Evolutionary conservation across 805 yeast species (phyloP), one percentile per base, ranked within the genome.

Genomic region (Metschnikowia aberdeeniae): DNA sequence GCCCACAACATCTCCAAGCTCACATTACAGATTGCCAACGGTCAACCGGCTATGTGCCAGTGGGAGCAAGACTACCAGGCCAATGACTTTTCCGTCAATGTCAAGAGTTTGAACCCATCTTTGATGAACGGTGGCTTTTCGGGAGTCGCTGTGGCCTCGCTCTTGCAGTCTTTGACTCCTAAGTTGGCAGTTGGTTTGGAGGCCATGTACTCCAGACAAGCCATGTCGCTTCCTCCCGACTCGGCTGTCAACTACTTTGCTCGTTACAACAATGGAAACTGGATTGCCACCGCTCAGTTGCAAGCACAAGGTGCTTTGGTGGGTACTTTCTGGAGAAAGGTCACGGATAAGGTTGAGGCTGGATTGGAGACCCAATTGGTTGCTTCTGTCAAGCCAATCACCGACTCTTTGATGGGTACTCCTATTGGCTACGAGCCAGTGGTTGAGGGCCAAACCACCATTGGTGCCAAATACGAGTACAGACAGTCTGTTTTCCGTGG

Each of bases 381-480:
- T 63, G 92, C 95, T 34, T 76, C 82, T 52, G 75, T 86, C 73
- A 75, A 73, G 55, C 93, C 89, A 64, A 78, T 84, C 55, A 79
- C 82, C 44, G 86, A 84, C 65, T 81, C 84, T 40, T 75, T 86
- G 67, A 76, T 83, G 76, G 88, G 89, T 59, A 77, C 81, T 43
- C 86, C 92, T 62, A 81, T 86, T 53, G 90, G 92, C 49, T 80
- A 82, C 58, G 89, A 87, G 64, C 87, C 95, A 29, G 82, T 84
- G 36, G 76, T 90, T 48, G 97, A 92, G 63, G 98, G 96, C 62
- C 78, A 80, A 60, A 90, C 99, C 58, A 86, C 97, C 49, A 65
- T 92, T 46, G 99, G 97, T 71, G 96, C 96, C 60, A 93, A 92
- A 73, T 92, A 92, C 71, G 98, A 93, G 75, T 93, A 89, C 79